These are phyloP conservation scores for Aspergillus pseudoterreus DNA, from an alignment of 2,329 filamentous ascomycete genomes.

Conservation along the genomic window DNA sequence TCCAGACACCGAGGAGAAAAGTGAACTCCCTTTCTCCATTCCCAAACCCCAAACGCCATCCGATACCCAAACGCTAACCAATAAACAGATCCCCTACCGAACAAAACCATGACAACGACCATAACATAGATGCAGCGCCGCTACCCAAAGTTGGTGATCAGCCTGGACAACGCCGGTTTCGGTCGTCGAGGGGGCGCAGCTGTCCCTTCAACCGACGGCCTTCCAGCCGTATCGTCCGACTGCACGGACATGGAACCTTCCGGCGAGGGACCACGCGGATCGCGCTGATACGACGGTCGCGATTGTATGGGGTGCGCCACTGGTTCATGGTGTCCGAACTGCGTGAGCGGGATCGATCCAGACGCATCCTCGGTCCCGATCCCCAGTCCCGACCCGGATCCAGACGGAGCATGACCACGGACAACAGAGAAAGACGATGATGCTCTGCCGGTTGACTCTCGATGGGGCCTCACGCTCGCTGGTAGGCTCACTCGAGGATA, in stretches of 20 bases:
- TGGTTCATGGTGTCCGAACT: background rate
- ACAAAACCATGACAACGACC: background rate
- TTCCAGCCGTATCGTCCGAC: constrained; percentile 1
- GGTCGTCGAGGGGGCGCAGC: constrained; percentile 18
- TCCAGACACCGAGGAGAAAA: background rate
- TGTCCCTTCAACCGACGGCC: constrained; percentile 1
- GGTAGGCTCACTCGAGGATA: constrained; percentile 18
- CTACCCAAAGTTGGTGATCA: constrained; percentile 33
- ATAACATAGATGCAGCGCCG: background rate
- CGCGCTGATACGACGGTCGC: background rate
- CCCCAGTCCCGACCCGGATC: constrained; percentile 1
- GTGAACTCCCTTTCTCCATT: background rate
- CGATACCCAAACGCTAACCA: background rate
- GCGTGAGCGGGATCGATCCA: background rate
- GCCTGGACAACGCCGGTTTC: constrained; percentile 32
- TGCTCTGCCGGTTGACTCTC: background rate
- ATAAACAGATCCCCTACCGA: constrained; percentile 1
- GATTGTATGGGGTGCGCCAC: background rate
- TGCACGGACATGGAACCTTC: constrained; percentile 4
- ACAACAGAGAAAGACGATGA: background rate
- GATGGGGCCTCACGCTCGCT: background rate
- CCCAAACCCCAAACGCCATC: background rate
- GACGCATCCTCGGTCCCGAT: background rate
- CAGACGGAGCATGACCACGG: background rate
- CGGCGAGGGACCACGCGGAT: background rate